Base-by-base conservation (phyloP, 352 stramenopile species). In the Pythium aquatile region DNA sequence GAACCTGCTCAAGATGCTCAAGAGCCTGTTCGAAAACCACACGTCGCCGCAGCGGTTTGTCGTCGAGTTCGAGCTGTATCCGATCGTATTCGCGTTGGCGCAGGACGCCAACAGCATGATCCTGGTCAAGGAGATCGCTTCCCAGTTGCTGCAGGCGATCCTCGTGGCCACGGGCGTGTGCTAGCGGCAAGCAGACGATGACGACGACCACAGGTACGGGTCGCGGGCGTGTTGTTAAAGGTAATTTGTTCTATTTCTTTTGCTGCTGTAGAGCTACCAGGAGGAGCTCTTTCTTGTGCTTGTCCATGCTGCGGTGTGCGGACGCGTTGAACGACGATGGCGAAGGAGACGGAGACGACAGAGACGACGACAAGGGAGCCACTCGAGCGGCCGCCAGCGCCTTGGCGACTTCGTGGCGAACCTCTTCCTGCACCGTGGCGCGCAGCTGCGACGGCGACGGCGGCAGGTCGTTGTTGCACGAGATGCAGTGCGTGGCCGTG, bases 1-100 rank as follows among this genome's bases (percentile, higher is more conserved):
- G 60, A 96, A 96, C 58, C 66, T 98, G 55, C 84, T 98, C 55
- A 94, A 94, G 68, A 97, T 98, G 76, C 86, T 98, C 58, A 94
- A 97, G 66, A 81, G 76, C 46, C 77, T 98, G 1, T 96, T 97
- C 57, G 87, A 96, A 61, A 85, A 83, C 26, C 90, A 97, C 63
- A 85, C 87, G 14, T 84, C 87, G 29, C 90, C 87, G 1, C 78
- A 77, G 53, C 82, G 96, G 63, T 96, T 98, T 52, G 70, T 97
- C 16, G 75, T 96, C 40, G 87, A 97, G 72, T 95, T 93, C 75
- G 90, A 96, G 35, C 69, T 98, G 9, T 90, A 91, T 26, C 83
- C 79, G 13, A 83, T 81, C 30, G 77, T 96, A 7, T 82, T 85
- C 40, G 62, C 79, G n/a, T 76, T 96, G 24, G 88, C 88, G 24